Percentiles rank a stretch among this genome's conserved stretches.
phyloP scores from a whole-genome alignment of 2,329 filamentous ascomycete genomes.

The Sordariomycetes sp. region DNA sequence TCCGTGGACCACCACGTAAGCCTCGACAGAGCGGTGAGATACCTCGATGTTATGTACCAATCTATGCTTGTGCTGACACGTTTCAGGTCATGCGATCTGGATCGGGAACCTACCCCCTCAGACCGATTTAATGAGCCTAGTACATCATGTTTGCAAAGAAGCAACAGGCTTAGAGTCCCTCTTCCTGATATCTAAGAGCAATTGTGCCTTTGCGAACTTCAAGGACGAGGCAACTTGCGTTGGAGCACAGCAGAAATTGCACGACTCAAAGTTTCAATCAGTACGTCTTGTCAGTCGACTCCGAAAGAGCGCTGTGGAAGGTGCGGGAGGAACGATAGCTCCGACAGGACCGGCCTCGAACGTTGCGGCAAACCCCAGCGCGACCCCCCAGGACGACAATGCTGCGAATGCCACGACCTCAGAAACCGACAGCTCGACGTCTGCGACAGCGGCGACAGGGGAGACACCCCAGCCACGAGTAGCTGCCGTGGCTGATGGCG shows the following conservation, averaged over 20 bases:
- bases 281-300: slow-evolving; percentile 80
- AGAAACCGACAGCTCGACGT: not conserved
- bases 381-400: not conserved
- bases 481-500: not conserved
- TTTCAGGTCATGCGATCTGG: slow-evolving; percentile 78
- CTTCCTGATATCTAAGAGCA: slow-evolving; percentile 93
- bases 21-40: slow-evolving; percentile 51
- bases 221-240: slow-evolving; percentile 68
- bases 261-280: slow-evolving; percentile 83
- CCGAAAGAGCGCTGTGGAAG: slow-evolving; percentile 46
- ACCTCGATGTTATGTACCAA: not conserved
- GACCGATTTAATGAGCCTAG: slow-evolving; percentile 73
- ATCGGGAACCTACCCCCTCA: slow-evolving; percentile 87
- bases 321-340: slow-evolving; percentile 35
- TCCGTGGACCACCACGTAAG: slow-evolving; percentile 25
- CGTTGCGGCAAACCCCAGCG: slow-evolving; percentile 21
- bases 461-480: not conserved
- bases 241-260: slow-evolving; percentile 71
- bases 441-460: not conserved
- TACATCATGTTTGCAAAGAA: slow-evolving; percentile 80
- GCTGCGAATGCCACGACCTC: not conserved
- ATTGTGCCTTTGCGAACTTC: slow-evolving; percentile 96
- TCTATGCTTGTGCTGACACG: slow-evolving; percentile 4
- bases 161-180: slow-evolving; percentile 75
- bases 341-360: slow-evolving; percentile 41